Conservation (phyloP, 108 stramenopile genomes). For the Cyclotella cryptica region DNA sequence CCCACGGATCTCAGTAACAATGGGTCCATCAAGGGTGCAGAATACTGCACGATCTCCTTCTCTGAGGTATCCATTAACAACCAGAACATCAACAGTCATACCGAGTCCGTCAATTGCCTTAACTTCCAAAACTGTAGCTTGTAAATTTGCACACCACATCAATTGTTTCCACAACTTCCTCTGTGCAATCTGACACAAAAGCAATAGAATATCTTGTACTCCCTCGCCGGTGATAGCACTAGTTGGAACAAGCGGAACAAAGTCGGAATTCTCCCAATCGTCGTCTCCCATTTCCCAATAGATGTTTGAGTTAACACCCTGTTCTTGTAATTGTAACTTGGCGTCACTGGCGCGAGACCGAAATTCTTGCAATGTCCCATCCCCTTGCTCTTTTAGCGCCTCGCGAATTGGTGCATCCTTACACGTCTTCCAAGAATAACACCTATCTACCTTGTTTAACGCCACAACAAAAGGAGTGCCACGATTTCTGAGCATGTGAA, state of each 20-base stretch:
- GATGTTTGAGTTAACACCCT: slow-evolving; percentile 98
- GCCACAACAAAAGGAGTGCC: slow-evolving; percentile 98
- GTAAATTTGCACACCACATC: slow-evolving; percentile 94
- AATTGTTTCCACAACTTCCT: slow-evolving; percentile 89
- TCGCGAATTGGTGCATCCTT: slow-evolving; percentile 94
- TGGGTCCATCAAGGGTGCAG: slow-evolving; percentile 97
- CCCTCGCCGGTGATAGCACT: slow-evolving; percentile 99
- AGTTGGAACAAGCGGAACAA: slow-evolving; percentile 96
- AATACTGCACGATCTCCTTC: slow-evolving; percentile 98
- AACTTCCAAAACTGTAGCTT: slow-evolving; percentile 98
- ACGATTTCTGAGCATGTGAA: slow-evolving; percentile 92
- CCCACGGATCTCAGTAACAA: slow-evolving; percentile 96
- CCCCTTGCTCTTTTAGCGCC: slow-evolving; percentile 90
- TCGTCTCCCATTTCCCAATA: slow-evolving; percentile 99
- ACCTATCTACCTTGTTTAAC: slow-evolving; percentile 99
- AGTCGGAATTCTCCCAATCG: slow-evolving; percentile 90
- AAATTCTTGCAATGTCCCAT: slow-evolving; percentile 93
- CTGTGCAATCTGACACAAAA: slow-evolving; percentile 95
- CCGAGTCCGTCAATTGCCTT: slow-evolving; percentile 99
- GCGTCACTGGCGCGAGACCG: slow-evolving; percentile 82
- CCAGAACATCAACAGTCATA: slow-evolving; percentile 97
- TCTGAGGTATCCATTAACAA: slow-evolving; percentile 93
- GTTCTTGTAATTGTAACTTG: slow-evolving; percentile 90
- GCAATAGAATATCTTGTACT: slow-evolving; percentile 95
- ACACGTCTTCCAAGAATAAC: slow-evolving; percentile 97